Base-by-base conservation (phyloP, 2,329 filamentous ascomycete species). In the Neodidymelliopsis sp. region DNA sequence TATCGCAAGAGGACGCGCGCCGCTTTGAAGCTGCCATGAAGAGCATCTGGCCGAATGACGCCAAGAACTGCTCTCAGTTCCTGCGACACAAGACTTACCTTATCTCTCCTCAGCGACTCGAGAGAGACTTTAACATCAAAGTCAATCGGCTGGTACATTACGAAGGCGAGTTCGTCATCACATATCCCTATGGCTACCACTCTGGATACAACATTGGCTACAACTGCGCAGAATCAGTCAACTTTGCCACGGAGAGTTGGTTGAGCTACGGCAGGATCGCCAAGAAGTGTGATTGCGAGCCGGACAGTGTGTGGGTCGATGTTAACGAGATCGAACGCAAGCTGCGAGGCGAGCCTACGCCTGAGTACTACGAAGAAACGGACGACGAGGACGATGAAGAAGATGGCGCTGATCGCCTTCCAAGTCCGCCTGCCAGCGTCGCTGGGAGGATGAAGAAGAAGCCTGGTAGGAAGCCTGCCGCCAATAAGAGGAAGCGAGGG, bases 261-360 rank as follows among this genome's bases (percentile, higher is more conserved):
- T 77, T 99, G 34, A 88, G 95, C 39, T 97, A 94, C 79, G 94
- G 92, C 16, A 90, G 91, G 63, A 91, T 96, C 60, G 94, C 94
- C 12, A 96, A 97, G 75, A 95, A 94, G 72, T 99, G 94, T 74
- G 88, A 97, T 67, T 99, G 94, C 69, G 92, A 96, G 58, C 86
- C 95, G 52, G 94, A 99, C 77, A 97, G 93, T 65, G 94, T 99
- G 3, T 99, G 95, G 92, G 91, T 99, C 42, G 92, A 99, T 67
- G 91, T 97, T 4, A 87, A 90, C 49, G 94, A 97, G 65, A 95
- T 99, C 48, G 91, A 99, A 74, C 90, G 94, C 53, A 97, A 95
- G 71, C 76, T 97, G 35, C 85, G 92, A 40, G 94, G 94, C 31
- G 92, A 97, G 70, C 79, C 83, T 4, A 87, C 85, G 3, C 87